A percentile compares a stretch with the other conserved stretches of the same genome.
phyloP scores from a whole-genome alignment of 495 filamentous ascomycete genomes.

The Mytilinidion resinicola region DNA sequence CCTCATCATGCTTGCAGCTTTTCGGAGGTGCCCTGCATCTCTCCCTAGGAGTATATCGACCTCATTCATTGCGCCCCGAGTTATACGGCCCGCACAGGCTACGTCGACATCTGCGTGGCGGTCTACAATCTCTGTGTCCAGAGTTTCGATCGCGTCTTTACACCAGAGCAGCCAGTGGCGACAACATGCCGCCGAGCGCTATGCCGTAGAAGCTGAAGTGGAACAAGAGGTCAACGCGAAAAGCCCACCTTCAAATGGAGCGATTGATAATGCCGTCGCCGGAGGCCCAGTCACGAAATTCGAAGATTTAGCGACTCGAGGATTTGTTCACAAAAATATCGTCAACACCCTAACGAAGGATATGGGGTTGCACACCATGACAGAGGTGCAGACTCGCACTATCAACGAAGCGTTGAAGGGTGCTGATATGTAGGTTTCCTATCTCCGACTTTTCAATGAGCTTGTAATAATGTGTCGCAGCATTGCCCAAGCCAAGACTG shows the following conservation, averaged over 20 bases:
- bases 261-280: background rate
- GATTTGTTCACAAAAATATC: slow-evolving; percentile 57
- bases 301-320: slow-evolving; percentile 54
- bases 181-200: slow-evolving; percentile 10
- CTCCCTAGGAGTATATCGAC: slow-evolving; percentile 27
- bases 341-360: slow-evolving; percentile 61
- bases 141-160: slow-evolving; percentile 18
- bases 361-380: slow-evolving; percentile 82
- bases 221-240: background rate
- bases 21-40: slow-evolving; percentile 33
- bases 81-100: slow-evolving; percentile 3
- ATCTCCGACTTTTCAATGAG: background rate
- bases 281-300: slow-evolving; percentile 56
- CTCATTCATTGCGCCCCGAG: slow-evolving; percentile 7
- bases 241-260: background rate
- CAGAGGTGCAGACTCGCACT: slow-evolving; percentile 80
- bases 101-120: slow-evolving; percentile 5
- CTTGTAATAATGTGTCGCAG: slow-evolving; percentile 15
- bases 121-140: slow-evolving; percentile 1
- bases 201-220: slow-evolving; percentile 3
- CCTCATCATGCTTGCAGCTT: slow-evolving; percentile 2
- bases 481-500: slow-evolving; percentile 43
- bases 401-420: slow-evolving; percentile 73
- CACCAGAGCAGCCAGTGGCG: slow-evolving; percentile 21
- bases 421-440: slow-evolving; percentile 64